Evolutionary conservation across 1,139 yeast genomes (phyloP).

Genomic region (Saccharomycopsis hybrid): DNA sequence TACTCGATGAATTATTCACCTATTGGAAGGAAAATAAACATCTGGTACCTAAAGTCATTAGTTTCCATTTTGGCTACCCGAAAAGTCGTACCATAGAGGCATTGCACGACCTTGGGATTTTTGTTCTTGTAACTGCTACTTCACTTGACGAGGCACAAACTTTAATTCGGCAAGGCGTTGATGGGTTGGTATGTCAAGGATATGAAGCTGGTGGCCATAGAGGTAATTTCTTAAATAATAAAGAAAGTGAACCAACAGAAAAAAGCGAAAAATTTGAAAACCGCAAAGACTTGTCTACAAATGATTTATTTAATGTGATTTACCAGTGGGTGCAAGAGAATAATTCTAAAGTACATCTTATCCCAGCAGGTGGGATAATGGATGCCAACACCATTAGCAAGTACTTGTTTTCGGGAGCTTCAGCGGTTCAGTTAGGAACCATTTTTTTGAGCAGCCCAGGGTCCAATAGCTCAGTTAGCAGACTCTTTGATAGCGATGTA

Average conservation of each 20-base stretch:
- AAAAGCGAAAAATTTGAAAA: constrained; percentile 23
- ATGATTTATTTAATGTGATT: constrained; percentile 30
- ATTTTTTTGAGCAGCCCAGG: constrained; percentile 37
- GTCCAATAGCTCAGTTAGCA: constrained; percentile 22
- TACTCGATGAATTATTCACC: constrained; percentile 21
- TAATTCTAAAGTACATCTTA: constrained; percentile 6
- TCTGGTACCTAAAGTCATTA: constrained; percentile 33
- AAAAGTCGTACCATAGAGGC: constrained; percentile 26
- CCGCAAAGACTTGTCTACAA: constrained; percentile 32
- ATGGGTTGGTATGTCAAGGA: constrained; percentile 44
- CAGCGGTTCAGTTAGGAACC: constrained; percentile 44
- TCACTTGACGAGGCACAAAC: constrained; percentile 34
- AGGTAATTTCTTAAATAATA: constrained; percentile 35
- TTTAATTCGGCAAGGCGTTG: constrained; percentile 29
- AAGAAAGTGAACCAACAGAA: constrained; percentile 31
- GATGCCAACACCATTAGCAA: constrained; percentile 28
- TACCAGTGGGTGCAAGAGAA: constrained; percentile 20
- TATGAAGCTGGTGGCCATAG: constrained; percentile 53
- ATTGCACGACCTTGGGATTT: constrained; percentile 31
- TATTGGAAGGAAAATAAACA: constrained; percentile 18
- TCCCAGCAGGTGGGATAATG: constrained; percentile 45
- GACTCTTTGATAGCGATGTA: background rate
- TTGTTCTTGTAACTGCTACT: constrained; percentile 38
- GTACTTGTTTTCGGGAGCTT: constrained; percentile 35
- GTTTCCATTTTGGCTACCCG: constrained; percentile 48